Percentiles rank a stretch among this genome's conserved stretches.
These are phyloP conservation scores for Aquilaria sinensis DNA, from an alignment of 345 rosid species.

Conservation along the genomic window DNA sequence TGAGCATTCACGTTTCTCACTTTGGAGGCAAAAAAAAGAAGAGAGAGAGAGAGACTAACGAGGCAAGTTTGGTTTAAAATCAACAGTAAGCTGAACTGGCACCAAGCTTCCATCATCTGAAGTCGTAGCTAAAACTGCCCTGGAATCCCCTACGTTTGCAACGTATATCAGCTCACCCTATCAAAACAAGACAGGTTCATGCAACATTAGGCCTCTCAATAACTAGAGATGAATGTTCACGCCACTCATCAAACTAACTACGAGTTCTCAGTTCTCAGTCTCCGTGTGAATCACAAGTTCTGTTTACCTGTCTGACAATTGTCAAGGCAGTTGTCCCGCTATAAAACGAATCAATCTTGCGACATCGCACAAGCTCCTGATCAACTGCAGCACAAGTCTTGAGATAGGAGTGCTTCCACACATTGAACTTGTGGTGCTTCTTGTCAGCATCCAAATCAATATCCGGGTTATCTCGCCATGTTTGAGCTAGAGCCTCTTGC, in stretches of 20 bases:
- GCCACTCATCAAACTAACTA: not conserved
- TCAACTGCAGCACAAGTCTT: constrained; percentile 80
- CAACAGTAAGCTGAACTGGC: constrained; percentile 76
- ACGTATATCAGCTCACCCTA: constrained; percentile 64
- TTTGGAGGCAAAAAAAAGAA: not conserved
- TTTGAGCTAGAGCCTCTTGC: constrained; percentile 70
- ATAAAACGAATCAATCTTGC: constrained; percentile 60
- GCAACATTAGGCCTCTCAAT: not conserved
- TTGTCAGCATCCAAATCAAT: constrained; percentile 47
- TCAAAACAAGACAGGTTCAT: constrained; percentile 13
- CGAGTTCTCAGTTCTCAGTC: not conserved
- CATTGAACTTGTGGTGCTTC: constrained; percentile 37
- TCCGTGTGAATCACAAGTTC: not conserved
- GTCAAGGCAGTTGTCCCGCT: constrained; percentile 90
- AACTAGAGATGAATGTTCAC: too few species aligned
- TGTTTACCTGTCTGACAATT: constrained; percentile 70
- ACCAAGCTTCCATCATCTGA: constrained; percentile 69
- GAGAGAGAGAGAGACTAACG: constrained; percentile 39
- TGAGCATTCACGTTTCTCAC: too few species aligned
- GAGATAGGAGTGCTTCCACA: constrained; percentile 78
- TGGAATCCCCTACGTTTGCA: constrained; percentile 92
- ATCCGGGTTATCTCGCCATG: constrained; percentile 34
- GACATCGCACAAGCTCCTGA: constrained; percentile 59
- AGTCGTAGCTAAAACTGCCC: constrained; percentile 79
- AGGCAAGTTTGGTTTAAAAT: constrained; percentile 84